Conservation (phyloP, 2,329 filamentous ascomycete genomes). For the Penicillium sp. region DNA sequence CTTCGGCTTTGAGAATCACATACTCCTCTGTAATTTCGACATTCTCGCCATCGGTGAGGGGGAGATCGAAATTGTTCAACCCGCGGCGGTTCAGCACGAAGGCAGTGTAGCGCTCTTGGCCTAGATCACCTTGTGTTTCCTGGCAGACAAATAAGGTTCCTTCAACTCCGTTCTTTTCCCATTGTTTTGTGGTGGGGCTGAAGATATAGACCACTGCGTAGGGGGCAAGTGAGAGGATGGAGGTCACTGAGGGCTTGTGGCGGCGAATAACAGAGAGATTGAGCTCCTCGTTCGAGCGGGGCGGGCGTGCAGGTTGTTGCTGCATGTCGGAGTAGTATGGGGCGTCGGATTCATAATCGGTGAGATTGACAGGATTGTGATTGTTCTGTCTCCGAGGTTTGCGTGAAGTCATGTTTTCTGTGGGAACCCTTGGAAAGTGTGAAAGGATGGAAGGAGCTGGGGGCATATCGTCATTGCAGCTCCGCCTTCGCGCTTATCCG, state of each 20-base stretch:
- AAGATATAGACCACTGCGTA: slow-evolving; percentile 87
- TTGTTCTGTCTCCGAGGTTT: slow-evolving; percentile 34
- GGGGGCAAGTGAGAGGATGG: slow-evolving; percentile 75
- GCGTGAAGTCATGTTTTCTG: slow-evolving; percentile 30
- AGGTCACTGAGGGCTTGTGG: slow-evolving; percentile 70
- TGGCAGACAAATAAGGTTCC: slow-evolving; percentile 87
- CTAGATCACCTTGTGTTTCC: slow-evolving; percentile 44
- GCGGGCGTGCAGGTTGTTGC: slow-evolving; percentile 42
- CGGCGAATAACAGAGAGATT: slow-evolving; percentile 81
- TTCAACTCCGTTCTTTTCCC: slow-evolving; percentile 84
- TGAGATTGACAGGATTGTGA: slow-evolving; percentile 26
- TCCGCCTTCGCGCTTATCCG: slow-evolving; percentile 5
- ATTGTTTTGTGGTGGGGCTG: slow-evolving; percentile 60
- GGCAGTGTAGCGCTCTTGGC: slow-evolving; percentile 53
- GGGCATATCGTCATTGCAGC: slow-evolving; percentile 14
- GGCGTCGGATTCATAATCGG: slow-evolving; percentile 66
- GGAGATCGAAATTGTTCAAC: slow-evolving; percentile 67
- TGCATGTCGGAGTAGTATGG: slow-evolving; percentile 46
- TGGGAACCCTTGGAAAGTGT: not conserved
- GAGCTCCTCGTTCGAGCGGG: slow-evolving; percentile 75
- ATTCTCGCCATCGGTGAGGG: slow-evolving; percentile 55
- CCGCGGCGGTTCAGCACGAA: slow-evolving; percentile 72
- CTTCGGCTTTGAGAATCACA: slow-evolving; percentile 55
- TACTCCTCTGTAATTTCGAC: slow-evolving; percentile 65
- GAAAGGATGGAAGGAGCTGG: not conserved